Evolutionary conservation across 2,329 filamentous ascomycete genomes (phyloP).

Genomic region (Dothidotthia symphoricarpi): DNA sequence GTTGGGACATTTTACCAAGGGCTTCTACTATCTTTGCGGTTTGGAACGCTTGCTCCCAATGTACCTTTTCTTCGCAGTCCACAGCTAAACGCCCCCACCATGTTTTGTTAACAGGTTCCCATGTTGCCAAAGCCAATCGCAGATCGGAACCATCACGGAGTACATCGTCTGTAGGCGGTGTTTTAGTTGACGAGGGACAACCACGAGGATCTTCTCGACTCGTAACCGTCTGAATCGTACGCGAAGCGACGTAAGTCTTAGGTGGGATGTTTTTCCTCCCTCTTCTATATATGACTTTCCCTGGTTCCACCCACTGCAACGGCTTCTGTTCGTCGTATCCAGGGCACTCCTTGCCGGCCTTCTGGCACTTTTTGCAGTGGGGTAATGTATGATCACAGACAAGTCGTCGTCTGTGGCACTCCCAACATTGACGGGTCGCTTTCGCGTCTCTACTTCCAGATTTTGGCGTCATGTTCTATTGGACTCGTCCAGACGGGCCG

Average conservation of each 20-base stretch:
- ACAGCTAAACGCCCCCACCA: slow-evolving; percentile 6
- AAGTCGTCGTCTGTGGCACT: slow-evolving; percentile 32
- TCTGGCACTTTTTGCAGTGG: slow-evolving; percentile 33
- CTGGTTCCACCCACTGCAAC: slow-evolving; percentile 33
- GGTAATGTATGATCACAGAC: slow-evolving; percentile 37
- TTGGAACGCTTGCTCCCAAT: slow-evolving; percentile 2
- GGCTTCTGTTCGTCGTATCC: slow-evolving; percentile 37
- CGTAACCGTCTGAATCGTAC: not conserved
- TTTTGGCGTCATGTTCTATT: no score
- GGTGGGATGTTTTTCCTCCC: slow-evolving; percentile 17
- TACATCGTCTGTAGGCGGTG: not conserved
- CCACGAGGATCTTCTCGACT: not conserved
- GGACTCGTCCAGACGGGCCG: no score
- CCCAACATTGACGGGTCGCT: slow-evolving; percentile 35
- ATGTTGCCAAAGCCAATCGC: no score
- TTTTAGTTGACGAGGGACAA: not conserved
- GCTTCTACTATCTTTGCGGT: slow-evolving; percentile 2
- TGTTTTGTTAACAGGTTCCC: no score
- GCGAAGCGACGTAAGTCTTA: slow-evolving; percentile 9
- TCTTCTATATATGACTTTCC: slow-evolving; percentile 29
- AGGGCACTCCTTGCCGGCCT: slow-evolving; percentile 29
- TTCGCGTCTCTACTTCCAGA: slow-evolving; percentile 18
- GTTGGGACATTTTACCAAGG: slow-evolving; percentile 7
- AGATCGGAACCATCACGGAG: no score
- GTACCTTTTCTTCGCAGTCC: slow-evolving; percentile 3